phyloP scores from a whole-genome alignment of 208 protist species.

The Jaenimonas drosophilae region DNA sequence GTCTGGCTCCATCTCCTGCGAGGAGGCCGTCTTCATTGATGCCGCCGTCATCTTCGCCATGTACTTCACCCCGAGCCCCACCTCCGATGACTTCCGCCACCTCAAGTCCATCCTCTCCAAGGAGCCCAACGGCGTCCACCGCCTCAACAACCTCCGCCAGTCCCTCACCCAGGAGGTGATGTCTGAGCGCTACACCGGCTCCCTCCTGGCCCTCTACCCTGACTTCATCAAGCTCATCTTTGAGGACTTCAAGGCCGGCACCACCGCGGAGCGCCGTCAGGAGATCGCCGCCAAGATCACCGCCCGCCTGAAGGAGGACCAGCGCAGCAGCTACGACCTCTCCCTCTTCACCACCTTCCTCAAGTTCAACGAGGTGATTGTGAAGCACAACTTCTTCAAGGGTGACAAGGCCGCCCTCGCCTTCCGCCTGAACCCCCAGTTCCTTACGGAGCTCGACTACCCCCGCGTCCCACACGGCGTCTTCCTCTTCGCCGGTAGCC shows the following conservation, averaged over 20 bases:
- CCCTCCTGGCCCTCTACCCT: slow-evolving; percentile 70
- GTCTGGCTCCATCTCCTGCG: slow-evolving; percentile 29
- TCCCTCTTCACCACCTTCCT: slow-evolving; percentile 81
- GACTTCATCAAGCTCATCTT: slow-evolving; percentile 84
- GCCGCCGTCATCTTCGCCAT: slow-evolving; percentile 69
- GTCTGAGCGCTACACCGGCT: slow-evolving; percentile 79
- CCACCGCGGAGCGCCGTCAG: slow-evolving; percentile 33
- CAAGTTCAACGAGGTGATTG: slow-evolving; percentile 88
- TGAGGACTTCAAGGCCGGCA: slow-evolving; percentile 80
- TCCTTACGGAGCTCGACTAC: slow-evolving; percentile 75
- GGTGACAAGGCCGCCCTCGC: slow-evolving; percentile 81
- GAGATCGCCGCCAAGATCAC: slow-evolving; percentile 55
- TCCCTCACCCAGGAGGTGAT: slow-evolving; percentile 81
- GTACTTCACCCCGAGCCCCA: slow-evolving; percentile 85
- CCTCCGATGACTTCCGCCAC: slow-evolving; percentile 71
- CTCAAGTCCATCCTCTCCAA: slow-evolving; percentile 45
- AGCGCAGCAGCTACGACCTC: slow-evolving; percentile 53
- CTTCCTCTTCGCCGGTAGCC: slow-evolving; percentile 87
- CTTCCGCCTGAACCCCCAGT: slow-evolving; percentile 87
- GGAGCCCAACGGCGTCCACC: slow-evolving; percentile 74
- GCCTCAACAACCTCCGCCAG: slow-evolving; percentile 78
- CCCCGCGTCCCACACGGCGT: slow-evolving; percentile 80
- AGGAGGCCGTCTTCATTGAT: slow-evolving; percentile 67
- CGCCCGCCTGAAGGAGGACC: slow-evolving; percentile 58
- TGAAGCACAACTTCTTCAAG: slow-evolving; percentile 96